phyloP scores from a whole-genome alignment of 225 moss, liverwort and hornwort species.

The Marchantia polymorpha region DNA sequence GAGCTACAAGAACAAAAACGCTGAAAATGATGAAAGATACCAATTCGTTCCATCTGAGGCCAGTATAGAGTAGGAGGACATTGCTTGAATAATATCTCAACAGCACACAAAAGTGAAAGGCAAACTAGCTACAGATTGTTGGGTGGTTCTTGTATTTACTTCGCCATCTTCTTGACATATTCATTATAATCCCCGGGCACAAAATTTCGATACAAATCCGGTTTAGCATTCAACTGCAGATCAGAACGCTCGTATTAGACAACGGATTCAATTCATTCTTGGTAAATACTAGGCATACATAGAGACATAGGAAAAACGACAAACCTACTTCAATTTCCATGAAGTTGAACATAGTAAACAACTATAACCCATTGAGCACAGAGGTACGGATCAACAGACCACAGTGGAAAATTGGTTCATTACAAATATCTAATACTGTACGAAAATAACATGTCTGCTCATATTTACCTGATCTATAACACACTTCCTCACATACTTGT shows the following conservation, averaged over 20 bases:
- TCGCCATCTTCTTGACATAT: conserved; percentile 86
- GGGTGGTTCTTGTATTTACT: conserved; percentile 35
- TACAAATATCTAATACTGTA: too few species aligned
- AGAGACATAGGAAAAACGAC: too few species aligned
- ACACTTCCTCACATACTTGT: conserved; percentile 80
- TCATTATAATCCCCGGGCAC: conserved; percentile 84
- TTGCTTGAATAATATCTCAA: not conserved
- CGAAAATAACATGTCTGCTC: too few species aligned
- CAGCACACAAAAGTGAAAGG: not conserved
- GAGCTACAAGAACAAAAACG: too few species aligned
- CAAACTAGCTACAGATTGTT: too few species aligned
- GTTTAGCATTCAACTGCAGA: conserved; percentile 54
- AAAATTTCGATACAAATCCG: conserved; percentile 72
- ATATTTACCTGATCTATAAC: conserved; percentile 68
- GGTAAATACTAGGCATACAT: too few species aligned
- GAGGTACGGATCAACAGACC: not conserved
- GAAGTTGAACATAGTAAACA: not conserved
- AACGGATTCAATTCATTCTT: too few species aligned
- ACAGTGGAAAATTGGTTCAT: not conserved
- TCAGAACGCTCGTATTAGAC: not conserved
- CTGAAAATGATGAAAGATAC: too few species aligned
- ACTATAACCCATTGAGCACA: not conserved
- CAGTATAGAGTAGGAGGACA: not conserved
- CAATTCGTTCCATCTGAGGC: not conserved
- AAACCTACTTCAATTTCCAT: not conserved